Evolutionary conservation across 352 stramenopile species (phyloP), one percentile per base, ranked within the genome.

Genomic region (Pythium aquatile): DNA sequence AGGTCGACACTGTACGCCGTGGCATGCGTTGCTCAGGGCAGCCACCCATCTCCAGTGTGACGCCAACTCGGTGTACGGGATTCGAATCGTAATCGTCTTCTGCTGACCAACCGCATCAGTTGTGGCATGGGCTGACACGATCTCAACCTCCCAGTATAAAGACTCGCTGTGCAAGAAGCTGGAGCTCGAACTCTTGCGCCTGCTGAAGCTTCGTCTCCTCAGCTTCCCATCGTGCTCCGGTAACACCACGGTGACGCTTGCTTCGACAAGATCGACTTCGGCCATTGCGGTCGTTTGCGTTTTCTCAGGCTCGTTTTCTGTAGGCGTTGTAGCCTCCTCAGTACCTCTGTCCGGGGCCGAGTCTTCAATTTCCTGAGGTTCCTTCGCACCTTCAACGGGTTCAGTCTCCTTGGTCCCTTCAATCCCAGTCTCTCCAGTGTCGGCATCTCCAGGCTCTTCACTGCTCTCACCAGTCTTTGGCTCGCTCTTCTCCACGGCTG

Each of bases 21-120:
- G 80, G 29, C 63, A 70, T 26, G 66, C 72, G 65, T 91, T 91
- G 58, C 78, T 86, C 28, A 91, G 42, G 1, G 78, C 78, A 4
- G 76, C 75, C 37, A 91, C 69, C 83, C 83, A 92, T 63, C 73
- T 75, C 83, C 83, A 92, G 48, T 90, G 73, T 17, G 60, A 65
- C 37, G 76, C 65, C 55, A 90, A 62, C 29, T 87, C 74, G 24
- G 79, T 70, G 26, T 82, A 70, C 5, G 74, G 72, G 37, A 90
- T 85, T 8, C 77, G 79, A 55, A 91, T 69, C 24, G 62, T 63
- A 8, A 32, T 51, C 33, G 30, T 52, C 35, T 6, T 39, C 48
- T 1, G 52, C 5, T 24, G 16, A 16, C 28, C 32, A 54, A 16
- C 11, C 3, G 28, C 4, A 24, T 9, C 30, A 8, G 39, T 20